phyloP scores from a whole-genome alignment of 2,329 filamentous ascomycete genomes.

The Lanzia echinophila region DNA sequence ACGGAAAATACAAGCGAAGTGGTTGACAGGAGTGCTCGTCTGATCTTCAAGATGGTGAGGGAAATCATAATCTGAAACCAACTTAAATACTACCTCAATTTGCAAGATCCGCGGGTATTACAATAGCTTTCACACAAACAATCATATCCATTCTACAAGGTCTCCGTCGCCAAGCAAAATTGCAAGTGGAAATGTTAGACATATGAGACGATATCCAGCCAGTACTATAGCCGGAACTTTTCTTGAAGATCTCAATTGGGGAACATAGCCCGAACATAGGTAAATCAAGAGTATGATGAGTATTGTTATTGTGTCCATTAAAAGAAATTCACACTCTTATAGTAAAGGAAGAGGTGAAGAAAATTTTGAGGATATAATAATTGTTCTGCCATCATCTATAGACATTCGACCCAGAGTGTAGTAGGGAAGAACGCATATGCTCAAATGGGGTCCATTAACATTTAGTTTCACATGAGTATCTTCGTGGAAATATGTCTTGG shows the following conservation, averaged over 20 bases:
- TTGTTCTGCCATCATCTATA: slow-evolving; percentile 32
- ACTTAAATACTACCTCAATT: background rate
- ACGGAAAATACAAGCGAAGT: slow-evolving; percentile 3
- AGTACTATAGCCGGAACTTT: no score
- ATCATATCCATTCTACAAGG: no score
- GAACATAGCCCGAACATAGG: background rate
- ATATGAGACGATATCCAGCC: no score
- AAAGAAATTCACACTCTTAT: slow-evolving; percentile 22
- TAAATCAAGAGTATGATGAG: background rate
- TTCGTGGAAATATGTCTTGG: slow-evolving; percentile 1
- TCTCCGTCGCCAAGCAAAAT: no score
- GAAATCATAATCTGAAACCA: background rate
- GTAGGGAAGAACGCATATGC: slow-evolving; percentile 31
- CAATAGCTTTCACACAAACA: no score
- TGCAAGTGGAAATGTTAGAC: no score
- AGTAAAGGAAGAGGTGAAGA: slow-evolving; percentile 17
- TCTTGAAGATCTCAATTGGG: background rate
- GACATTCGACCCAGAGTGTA: slow-evolving; percentile 29
- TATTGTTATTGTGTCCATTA: slow-evolving; percentile 10
- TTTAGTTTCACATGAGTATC: background rate
- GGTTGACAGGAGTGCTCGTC: slow-evolving; percentile 8
- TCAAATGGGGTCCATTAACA: slow-evolving; percentile 25
- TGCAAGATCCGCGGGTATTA: background rate
- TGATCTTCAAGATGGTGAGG: slow-evolving; percentile 15
- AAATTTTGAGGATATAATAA: slow-evolving; percentile 21